Evolutionary conservation across 2,329 filamentous ascomycete species (phyloP).

Genomic region (Gremmenia infestans): DNA sequence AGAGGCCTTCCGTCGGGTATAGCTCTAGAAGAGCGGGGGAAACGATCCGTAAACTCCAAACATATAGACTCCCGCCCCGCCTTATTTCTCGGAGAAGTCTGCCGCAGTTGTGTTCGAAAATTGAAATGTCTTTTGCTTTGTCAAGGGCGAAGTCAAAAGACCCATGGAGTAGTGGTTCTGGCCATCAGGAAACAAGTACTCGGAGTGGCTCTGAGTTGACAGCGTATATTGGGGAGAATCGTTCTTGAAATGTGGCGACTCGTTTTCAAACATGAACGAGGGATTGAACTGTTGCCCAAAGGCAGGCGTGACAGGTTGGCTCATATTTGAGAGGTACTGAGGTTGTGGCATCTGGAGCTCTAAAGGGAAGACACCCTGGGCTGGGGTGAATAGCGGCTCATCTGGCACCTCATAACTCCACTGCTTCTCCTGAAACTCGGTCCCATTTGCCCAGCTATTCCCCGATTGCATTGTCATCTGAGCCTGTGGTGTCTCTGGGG

Average conservation of each 20-base stretch:
- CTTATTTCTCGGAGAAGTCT: conserved; percentile 30
- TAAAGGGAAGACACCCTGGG: conserved; percentile 21
- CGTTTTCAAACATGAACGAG: conserved; percentile 20
- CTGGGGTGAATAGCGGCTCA: conserved; percentile 28
- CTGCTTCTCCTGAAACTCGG: conserved; percentile 20
- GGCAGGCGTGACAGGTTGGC: conserved; percentile 30
- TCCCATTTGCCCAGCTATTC: conserved; percentile 12
- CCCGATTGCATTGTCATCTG: conserved; percentile 12
- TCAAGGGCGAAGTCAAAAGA: conserved; percentile 19
- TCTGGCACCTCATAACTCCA: conserved; percentile 26
- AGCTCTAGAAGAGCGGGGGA: conserved; percentile 8
- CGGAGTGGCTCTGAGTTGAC: conserved; percentile 20
- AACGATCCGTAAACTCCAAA: background rate
- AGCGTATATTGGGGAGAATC: conserved; percentile 24
- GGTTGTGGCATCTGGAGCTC: conserved; percentile 28
- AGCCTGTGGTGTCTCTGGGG: conserved; percentile 28
- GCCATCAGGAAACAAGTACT: conserved; percentile 26
- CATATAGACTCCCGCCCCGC: background rate
- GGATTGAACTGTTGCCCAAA: conserved; percentile 26
- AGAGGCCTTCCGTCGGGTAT: conserved; percentile 7
- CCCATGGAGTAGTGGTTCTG: conserved; percentile 10
- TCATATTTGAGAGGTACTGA: conserved; percentile 21
- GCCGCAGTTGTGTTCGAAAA: conserved; percentile 31
- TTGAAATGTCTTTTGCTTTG: conserved; percentile 30
- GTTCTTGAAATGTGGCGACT: conserved; percentile 22